Conservation (phyloP, 371 early-diverging fungal genomes). For the Mucor piriformis region DNA sequence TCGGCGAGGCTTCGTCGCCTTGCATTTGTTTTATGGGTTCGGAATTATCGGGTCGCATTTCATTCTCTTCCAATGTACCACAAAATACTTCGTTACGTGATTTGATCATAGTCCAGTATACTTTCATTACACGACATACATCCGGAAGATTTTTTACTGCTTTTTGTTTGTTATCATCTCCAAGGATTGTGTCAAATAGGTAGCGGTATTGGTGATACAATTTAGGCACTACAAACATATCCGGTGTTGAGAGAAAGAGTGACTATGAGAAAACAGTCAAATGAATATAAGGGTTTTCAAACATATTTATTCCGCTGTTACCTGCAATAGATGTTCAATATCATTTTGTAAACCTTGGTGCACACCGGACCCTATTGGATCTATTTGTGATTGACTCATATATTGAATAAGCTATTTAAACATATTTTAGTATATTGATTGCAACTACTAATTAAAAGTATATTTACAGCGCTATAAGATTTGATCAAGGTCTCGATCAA, state of each 20-base stretch:
- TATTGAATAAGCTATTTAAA: constrained; percentile 14
- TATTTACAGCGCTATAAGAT: constrained; percentile 58
- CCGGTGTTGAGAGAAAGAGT: constrained; percentile 64
- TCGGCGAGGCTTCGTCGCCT: neutral
- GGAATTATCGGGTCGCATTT: constrained; percentile 3
- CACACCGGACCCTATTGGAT: constrained; percentile 25
- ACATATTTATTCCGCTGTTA: constrained; percentile 4
- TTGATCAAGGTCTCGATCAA: constrained; percentile 65
- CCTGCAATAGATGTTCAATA: constrained; percentile 61
- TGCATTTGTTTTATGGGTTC: neutral
- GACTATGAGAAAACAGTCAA: too few species aligned
- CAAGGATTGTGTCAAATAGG: constrained; percentile 39
- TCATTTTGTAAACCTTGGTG: constrained; percentile 52
- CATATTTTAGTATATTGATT: too few species aligned
- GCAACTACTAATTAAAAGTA: too few species aligned
- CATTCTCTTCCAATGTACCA: constrained; percentile 42
- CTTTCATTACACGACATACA: constrained; percentile 35
- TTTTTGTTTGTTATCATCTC: constrained; percentile 23
- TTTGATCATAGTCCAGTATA: constrained; percentile 48
- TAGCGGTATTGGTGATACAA: constrained; percentile 49
- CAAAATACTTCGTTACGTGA: constrained; percentile 55
- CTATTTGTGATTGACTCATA: constrained; percentile 10
- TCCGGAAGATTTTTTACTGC: constrained; percentile 22
- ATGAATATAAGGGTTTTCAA: neutral
- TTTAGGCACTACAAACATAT: constrained; percentile 69